A percentile compares a stretch with the other conserved stretches of the same genome.
Conservation (phyloP, 805 yeast species). For the Zygoascus biomembranicola region DNA sequence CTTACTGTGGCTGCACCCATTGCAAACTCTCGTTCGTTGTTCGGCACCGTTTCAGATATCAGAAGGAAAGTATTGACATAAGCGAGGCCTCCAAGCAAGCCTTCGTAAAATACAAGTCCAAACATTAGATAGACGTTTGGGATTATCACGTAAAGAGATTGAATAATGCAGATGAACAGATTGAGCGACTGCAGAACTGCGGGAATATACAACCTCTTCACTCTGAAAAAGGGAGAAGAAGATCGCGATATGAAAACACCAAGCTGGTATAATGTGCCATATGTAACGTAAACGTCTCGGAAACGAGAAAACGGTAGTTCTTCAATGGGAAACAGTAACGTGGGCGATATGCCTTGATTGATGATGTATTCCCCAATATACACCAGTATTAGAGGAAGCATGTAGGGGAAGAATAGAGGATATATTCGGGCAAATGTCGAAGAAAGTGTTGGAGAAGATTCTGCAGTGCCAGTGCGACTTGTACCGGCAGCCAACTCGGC, state of each 20-base stretch:
- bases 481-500: slow-evolving; percentile 1
- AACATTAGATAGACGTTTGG: slow-evolving; percentile 56
- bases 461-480: neutral
- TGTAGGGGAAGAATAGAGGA: slow-evolving; percentile 39
- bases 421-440: slow-evolving; percentile 21
- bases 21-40: slow-evolving; percentile 60
- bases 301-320: slow-evolving; percentile 60
- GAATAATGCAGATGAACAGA: slow-evolving; percentile 48
- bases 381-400: slow-evolving; percentile 78
- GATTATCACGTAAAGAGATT: slow-evolving; percentile 53
- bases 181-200: slow-evolving; percentile 62
- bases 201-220: slow-evolving; percentile 51
- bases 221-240: slow-evolving; percentile 57
- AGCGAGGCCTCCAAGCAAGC: slow-evolving; percentile 82
- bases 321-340: slow-evolving; percentile 67
- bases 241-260: slow-evolving; percentile 93
- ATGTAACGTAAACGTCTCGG: slow-evolving; percentile 84
- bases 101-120: slow-evolving; percentile 66
- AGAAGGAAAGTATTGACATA: slow-evolving; percentile 82
- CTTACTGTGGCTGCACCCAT: slow-evolving; percentile 79
- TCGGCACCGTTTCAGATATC: slow-evolving; percentile 51
- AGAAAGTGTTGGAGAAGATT: neutral
- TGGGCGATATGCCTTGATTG: slow-evolving; percentile 89
- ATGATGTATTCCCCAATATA: slow-evolving; percentile 81
- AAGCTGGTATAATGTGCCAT: slow-evolving; percentile 80